Evolutionary conservation across 2,329 filamentous ascomycete genomes (phyloP).

Genomic region (Fusarium sp.): DNA sequence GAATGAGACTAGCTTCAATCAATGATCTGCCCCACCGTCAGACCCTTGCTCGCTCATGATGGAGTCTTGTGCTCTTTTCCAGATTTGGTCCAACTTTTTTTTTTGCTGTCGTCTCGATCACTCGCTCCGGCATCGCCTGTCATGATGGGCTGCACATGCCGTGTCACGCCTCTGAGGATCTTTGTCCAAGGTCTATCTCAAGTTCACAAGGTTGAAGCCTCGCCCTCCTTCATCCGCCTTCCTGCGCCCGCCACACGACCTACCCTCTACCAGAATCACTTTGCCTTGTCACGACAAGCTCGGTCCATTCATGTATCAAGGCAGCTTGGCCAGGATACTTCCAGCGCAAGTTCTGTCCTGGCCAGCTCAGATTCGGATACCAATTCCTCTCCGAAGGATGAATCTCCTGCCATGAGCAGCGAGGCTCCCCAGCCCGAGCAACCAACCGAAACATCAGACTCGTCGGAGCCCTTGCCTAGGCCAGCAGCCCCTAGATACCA

Average conservation of each 20-base stretch:
- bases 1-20: neutral
- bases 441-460: slow-evolving; percentile 1
- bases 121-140: slow-evolving; percentile 10
- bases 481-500: slow-evolving; percentile 2
- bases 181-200: slow-evolving; percentile 62
- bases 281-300: slow-evolving; percentile 35
- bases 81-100: slow-evolving; percentile 43
- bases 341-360: neutral
- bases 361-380: neutral
- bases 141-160: slow-evolving; percentile 63
- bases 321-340: slow-evolving; percentile 30
- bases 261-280: slow-evolving; percentile 23
- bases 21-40: slow-evolving; percentile 35
- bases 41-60: slow-evolving; percentile 34
- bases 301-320: slow-evolving; percentile 42
- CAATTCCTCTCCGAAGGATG: neutral
- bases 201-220: slow-evolving; percentile 50
- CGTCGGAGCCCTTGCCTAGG: slow-evolving; percentile 17
- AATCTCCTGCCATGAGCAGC: slow-evolving; percentile 11
- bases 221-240: slow-evolving; percentile 32
- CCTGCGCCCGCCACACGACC: slow-evolving; percentile 16
- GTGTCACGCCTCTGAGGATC: slow-evolving; percentile 58
- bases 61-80: slow-evolving; percentile 32
- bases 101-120: slow-evolving; percentile 16
- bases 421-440: neutral